Evolutionary conservation across 495 filamentous ascomycete species (phyloP), one percentile per base, ranked within the genome.

Genomic region (Entonaema liquescens): DNA sequence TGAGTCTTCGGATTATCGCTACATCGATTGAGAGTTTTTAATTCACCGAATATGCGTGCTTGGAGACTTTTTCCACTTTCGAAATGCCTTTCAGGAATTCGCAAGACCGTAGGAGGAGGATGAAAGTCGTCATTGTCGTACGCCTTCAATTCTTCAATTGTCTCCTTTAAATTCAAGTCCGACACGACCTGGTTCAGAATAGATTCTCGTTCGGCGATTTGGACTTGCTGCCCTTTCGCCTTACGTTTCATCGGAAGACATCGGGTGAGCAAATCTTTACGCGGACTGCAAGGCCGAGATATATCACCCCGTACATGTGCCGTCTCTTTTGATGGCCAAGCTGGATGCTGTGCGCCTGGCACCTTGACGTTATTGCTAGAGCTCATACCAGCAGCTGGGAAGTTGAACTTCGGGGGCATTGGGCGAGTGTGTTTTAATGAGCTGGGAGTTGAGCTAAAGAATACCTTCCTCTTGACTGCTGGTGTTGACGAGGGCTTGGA

Each of bases 311-410:
- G 84, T 26, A 91, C 74, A 74, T 95, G 91, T 5, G 83, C 72
- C 70, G 90, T 85, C 23, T 82, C 90, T 73, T 80, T 81, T 57
- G 88, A 88, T 29, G 92, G 92, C 92, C 92, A 95, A 44, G 89
- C 80, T 13, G 91, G 84, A 31, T 89, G 80, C 38, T 86, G 71
- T 28, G 87, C 82, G 8, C 90, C 90, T 0, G 89, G 85, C 52
- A 87, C 83, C 68, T 87, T 91, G 1, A 86, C 42, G 0, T 72
- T 78, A 5, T 62, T 28, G 29, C 65, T 28, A 19, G 69, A 65
- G 73, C 80, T 76, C 64, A 78, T 47, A 70, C 83, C 57, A 68
- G 75, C 59, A 42, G 75, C 63, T 33, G 79, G 77, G 68, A 80
- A 19, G 31, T 65, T 61, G 42, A 68, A 58, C 33, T 50, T 71